phyloP scores from a whole-genome alignment of 345 rosid genomes.

The Iberis pinnata region DNA sequence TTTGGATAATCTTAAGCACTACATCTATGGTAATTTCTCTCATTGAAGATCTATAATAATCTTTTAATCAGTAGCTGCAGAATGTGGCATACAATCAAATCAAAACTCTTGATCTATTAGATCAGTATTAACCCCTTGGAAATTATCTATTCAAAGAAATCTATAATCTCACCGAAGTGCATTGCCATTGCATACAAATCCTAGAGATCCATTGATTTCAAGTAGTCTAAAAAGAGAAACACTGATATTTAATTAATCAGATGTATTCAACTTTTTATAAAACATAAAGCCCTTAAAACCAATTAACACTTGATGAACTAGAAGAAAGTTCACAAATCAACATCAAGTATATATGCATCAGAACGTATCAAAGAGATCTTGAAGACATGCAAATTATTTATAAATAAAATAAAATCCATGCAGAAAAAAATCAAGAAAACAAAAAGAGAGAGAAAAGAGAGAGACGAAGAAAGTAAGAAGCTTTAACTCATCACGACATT shows the following conservation, averaged over 20 bases:
- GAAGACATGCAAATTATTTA: slow-evolving; percentile 16
- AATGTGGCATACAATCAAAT: not conserved
- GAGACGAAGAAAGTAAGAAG: slow-evolving; percentile 8
- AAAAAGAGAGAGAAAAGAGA: not conserved
- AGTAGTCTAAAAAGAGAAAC: not conserved
- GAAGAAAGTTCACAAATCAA: not conserved
- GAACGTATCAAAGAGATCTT: slow-evolving; percentile 13
- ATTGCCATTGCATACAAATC: slow-evolving; percentile 15
- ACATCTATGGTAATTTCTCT: not conserved
- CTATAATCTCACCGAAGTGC: slow-evolving; percentile 7
- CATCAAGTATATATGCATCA: slow-evolving; percentile 12
- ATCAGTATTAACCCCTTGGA: not conserved
- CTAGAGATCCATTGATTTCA: slow-evolving; percentile 12
- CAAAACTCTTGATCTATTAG: not conserved
- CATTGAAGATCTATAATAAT: not conserved
- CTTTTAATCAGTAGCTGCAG: not conserved
- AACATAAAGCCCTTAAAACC: not conserved
- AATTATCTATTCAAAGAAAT: slow-evolving; percentile 8
- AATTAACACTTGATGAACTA: not conserved
- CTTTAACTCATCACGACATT: slow-evolving; percentile 17
- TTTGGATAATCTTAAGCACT: not conserved
- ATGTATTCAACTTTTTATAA: not conserved
- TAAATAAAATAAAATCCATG: slow-evolving; percentile 15
- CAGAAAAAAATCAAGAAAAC: slow-evolving; percentile 1
- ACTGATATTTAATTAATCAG: not conserved